phyloP scores from a whole-genome alignment of 495 filamentous ascomycete species.

The Baudoinia panamericana region DNA sequence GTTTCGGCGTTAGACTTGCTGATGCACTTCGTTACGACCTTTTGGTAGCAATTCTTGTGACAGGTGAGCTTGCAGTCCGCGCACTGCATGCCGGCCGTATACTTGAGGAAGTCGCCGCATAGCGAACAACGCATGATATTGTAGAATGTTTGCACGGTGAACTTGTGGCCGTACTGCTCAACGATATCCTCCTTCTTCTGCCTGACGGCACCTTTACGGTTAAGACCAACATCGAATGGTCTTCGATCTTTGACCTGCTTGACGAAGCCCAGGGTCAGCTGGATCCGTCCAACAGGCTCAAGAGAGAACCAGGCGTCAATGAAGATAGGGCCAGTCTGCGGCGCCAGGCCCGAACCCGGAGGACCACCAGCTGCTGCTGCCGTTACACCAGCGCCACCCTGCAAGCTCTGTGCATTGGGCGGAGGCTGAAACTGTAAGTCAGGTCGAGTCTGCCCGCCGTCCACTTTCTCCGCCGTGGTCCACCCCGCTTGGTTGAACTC shows the following conservation, averaged over 20 bases:
- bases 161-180: constrained; percentile 98
- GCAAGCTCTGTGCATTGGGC: constrained; percentile 24
- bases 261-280: constrained; percentile 77
- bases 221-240: constrained; percentile 66
- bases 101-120: constrained; percentile 96
- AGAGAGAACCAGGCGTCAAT: constrained; percentile 96
- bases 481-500: constrained; percentile 84
- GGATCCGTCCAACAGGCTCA: constrained; percentile 82
- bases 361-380: constrained; percentile 29
- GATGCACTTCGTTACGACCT: constrained; percentile 99
- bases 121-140: constrained; percentile 99
- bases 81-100: constrained; percentile 97
- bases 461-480: constrained; percentile 94
- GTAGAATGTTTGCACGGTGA: constrained; percentile 95
- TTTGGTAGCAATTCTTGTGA: constrained; percentile 88
- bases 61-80: constrained; percentile 99
- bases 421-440: constrained; percentile 34
- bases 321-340: constrained; percentile 43
- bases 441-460: constrained; percentile 33
- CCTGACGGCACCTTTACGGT: constrained; percentile 89
- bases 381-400: constrained; percentile 20
- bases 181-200: constrained; percentile 94
- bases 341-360: constrained; percentile 24
- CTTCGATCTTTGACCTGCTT: constrained; percentile 54
- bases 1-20: constrained; percentile 97